These are phyloP conservation scores for Beta vulgaris DNA, from an alignment of 148 eudicot genomes.

Conservation along the genomic window DNA sequence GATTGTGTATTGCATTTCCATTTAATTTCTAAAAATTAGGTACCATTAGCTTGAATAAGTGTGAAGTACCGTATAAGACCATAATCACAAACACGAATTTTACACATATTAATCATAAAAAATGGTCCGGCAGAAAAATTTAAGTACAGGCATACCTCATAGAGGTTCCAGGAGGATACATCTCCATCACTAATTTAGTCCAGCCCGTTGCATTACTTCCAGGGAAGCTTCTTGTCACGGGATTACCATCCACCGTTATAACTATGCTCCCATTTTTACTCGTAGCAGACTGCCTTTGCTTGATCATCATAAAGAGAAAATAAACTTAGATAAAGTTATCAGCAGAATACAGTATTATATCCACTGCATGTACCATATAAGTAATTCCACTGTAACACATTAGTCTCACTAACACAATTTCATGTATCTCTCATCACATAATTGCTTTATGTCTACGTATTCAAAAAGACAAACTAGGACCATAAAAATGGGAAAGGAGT, in stretches of 20 bases:
- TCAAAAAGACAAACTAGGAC: background rate
- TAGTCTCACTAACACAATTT: background rate
- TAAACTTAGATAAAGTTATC: slow-evolving; percentile 12
- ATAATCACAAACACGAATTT: background rate
- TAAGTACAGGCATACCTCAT: slow-evolving; percentile 42
- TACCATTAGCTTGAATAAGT: no score
- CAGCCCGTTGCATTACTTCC: slow-evolving; percentile 53
- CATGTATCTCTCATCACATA: background rate
- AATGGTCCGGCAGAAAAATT: background rate
- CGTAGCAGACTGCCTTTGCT: slow-evolving; percentile 94
- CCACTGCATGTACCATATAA: background rate
- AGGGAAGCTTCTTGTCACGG: slow-evolving; percentile 43
- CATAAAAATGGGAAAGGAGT: background rate
- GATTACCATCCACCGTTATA: slow-evolving; percentile 47
- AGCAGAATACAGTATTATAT: background rate
- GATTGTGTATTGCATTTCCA: background rate
- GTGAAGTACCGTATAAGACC: background rate
- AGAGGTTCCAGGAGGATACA: slow-evolving; percentile 78
- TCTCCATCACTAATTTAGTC: slow-evolving; percentile 77
- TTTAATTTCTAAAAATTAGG: background rate
- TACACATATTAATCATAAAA: background rate
- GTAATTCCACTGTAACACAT: background rate
- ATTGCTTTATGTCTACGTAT: background rate
- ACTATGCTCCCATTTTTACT: slow-evolving; percentile 59
- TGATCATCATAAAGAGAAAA: slow-evolving; percentile 44